A percentile compares a stretch with the other conserved stretches of the same genome.
Conservation (phyloP, 2,329 filamentous ascomycete genomes). For the Neonectria hederae region DNA sequence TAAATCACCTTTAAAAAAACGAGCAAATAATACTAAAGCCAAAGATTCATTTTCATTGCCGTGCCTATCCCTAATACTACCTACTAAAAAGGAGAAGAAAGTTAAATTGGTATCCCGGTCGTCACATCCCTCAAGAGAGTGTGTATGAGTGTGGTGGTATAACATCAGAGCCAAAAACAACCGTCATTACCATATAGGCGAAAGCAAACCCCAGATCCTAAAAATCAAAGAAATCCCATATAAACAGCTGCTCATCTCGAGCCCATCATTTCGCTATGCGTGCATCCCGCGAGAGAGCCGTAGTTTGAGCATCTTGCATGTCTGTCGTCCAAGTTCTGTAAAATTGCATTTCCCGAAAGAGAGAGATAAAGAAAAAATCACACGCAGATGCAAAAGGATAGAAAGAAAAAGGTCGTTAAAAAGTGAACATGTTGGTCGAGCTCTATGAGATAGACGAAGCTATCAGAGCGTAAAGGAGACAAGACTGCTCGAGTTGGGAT, state of each 20-base stretch:
- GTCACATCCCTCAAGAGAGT: slow-evolving; percentile 28
- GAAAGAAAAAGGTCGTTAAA: slow-evolving; percentile 11
- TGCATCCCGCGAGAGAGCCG: slow-evolving; percentile 44
- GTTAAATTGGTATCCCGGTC: slow-evolving; percentile 40
- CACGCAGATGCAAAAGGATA: slow-evolving; percentile 16
- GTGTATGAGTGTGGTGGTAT: slow-evolving; percentile 25
- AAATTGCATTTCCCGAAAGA: slow-evolving; percentile 21
- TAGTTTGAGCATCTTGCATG: slow-evolving; percentile 37
- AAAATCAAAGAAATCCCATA: slow-evolving; percentile 27
- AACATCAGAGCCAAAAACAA: slow-evolving; percentile 3
- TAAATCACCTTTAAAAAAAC: neutral
- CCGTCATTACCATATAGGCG: slow-evolving; percentile 6
- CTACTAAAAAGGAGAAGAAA: slow-evolving; percentile 23
- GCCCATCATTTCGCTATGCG: slow-evolving; percentile 41
- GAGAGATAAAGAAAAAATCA: slow-evolving; percentile 17
- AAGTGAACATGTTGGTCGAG: neutral
- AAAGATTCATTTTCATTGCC: slow-evolving; percentile 24
- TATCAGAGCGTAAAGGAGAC: neutral
- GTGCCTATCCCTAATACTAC: slow-evolving; percentile 20
- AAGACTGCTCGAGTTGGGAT: neutral
- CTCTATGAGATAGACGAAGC: neutral
- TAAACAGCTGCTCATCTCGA: slow-evolving; percentile 40
- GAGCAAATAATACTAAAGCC: slow-evolving; percentile 1
- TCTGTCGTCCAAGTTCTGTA: slow-evolving; percentile 37
- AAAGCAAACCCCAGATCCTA: slow-evolving; percentile 3